Base-by-base conservation (phyloP, 768 basidiomycete species). In the Pleurotus eryngii region DNA sequence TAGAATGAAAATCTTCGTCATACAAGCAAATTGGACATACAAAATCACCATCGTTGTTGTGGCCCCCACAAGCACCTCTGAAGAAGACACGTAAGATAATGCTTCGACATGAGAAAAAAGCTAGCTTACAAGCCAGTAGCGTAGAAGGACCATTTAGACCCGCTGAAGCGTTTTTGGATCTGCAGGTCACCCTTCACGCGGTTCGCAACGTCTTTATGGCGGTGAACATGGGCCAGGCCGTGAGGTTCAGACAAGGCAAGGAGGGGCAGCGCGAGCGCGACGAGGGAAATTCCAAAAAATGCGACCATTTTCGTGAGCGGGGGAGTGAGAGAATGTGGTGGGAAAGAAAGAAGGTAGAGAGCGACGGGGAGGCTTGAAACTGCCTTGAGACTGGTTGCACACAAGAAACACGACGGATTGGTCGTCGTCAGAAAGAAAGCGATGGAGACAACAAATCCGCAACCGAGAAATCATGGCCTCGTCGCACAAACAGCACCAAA, bases 61-160 rank as follows among this genome's bases (percentile, higher is more conserved):
- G 22, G 5, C 69, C 30, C 18, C 84, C 84, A 61, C 84, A 86
- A 46, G 85, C 83, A 64, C 84, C 84, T 39, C 83, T 85, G 59
- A 12, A 62, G 59, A 30, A 2, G 11, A 35, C 30, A 35, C 30
- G 30, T 35, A 11, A 35, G 46, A 54, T 40, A 40, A 9, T 27
- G 54, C 17, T 22, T 11, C 49, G 63, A 57, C 45, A 56, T 9
- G 3, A 12, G 39, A 54, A 63, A 55, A 8, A 49, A 27, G 51
- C 24, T 15, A 2, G 61, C 70, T 59, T 59, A 83, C 83, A 80
- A 62, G 57, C 83, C 83, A 56, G 78, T 80, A 43, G 77, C 76
- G 64, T 85, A 87, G 61, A 72, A 87, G 12, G 84, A 81, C 70
- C 80, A 81, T 54, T 76, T 76, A 2, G 79, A 68, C 55, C 60